Conservation (phyloP, 495 filamentous ascomycete species). For the Tuber borchii region DNA sequence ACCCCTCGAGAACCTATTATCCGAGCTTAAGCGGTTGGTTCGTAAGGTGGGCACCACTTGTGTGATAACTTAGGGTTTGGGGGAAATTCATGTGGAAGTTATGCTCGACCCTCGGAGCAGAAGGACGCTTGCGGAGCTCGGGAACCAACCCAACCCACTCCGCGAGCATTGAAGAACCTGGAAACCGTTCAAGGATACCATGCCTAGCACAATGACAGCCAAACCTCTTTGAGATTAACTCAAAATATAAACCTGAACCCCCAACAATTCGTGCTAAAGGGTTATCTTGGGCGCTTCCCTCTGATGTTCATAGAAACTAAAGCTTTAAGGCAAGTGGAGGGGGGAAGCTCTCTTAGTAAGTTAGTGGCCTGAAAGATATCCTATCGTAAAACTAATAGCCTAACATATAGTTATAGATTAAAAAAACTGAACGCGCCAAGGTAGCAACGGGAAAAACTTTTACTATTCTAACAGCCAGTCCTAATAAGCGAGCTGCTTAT, state of each 20-base stretch:
- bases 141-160: background rate
- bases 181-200: background rate
- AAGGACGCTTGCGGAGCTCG: background rate
- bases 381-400: too few relatives aligned
- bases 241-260: background rate
- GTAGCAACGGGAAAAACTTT: too few relatives aligned
- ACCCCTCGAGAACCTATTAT: background rate
- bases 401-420: too few relatives aligned
- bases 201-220: background rate
- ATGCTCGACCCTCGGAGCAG: background rate
- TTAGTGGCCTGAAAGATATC: too few relatives aligned
- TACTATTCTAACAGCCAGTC: too few relatives aligned
- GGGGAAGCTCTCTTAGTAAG: too few relatives aligned
- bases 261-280: background rate
- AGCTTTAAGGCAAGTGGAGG: too few relatives aligned
- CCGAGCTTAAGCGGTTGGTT: background rate
- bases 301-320: background rate
- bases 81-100: too few relatives aligned
- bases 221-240: background rate
- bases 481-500: too few relatives aligned
- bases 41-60: background rate
- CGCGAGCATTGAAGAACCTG: background rate
- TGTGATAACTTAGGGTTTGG: background rate
- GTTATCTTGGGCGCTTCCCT: background rate
- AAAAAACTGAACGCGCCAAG: too few relatives aligned